phyloP scores from a whole-genome alignment of 805 yeast genomes.

The Candida alai region DNA sequence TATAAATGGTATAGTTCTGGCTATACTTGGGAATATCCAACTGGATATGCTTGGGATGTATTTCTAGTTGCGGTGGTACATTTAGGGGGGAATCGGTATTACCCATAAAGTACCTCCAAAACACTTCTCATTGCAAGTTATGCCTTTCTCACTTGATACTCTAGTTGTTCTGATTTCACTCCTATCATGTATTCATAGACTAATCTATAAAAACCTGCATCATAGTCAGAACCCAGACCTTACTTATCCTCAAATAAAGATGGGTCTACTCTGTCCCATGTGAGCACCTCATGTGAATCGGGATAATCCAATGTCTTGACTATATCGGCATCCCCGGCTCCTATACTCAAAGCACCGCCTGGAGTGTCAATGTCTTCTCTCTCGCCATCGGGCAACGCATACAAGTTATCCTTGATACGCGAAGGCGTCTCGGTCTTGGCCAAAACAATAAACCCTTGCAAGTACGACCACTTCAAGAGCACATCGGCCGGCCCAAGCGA shows the following conservation, averaged over 20 bases:
- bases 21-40: too few species aligned
- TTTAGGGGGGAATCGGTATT: too few species aligned
- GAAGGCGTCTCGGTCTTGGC: constrained; percentile 57
- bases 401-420: constrained; percentile 53
- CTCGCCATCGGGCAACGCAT: constrained; percentile 40
- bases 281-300: constrained; percentile 30
- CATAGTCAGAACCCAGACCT: too few species aligned
- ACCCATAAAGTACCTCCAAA: too few species aligned
- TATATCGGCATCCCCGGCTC: constrained; percentile 38
- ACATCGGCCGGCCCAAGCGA: constrained; percentile 57
- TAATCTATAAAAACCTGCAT: too few species aligned
- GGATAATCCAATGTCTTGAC: constrained; percentile 32
- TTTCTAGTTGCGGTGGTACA: too few species aligned
- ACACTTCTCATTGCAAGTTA: too few species aligned
- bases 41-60: too few species aligned
- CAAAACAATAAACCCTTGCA: constrained; percentile 67
- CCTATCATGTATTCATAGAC: too few species aligned
- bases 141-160: too few species aligned
- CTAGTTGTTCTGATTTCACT: too few species aligned
- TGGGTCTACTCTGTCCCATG: constrained; percentile 34
- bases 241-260: constrained; percentile 15
- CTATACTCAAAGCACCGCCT: constrained; percentile 30
- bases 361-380: constrained; percentile 14
- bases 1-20: too few species aligned
- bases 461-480: constrained; percentile 67